These are phyloP conservation scores for Cutaneotrichosporon sp. DNA, from an alignment of 1,284 basidiomycete species.

Conservation along the genomic window DNA sequence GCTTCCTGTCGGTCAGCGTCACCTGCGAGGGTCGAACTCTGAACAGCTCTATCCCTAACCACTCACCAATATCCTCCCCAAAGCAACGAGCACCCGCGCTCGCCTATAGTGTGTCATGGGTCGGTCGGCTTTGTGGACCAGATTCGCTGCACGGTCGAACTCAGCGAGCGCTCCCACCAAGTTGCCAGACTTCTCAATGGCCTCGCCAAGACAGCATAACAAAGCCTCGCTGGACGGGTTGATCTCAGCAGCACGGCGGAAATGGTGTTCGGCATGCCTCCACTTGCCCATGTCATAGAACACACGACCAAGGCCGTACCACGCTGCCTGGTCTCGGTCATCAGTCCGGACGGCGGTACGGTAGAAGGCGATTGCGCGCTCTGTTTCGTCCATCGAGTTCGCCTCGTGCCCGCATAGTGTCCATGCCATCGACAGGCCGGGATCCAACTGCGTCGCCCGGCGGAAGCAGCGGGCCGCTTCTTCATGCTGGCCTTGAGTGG, in stretches of 20 bases:
- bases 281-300: slow-evolving; percentile 87
- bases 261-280: slow-evolving; percentile 88
- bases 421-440: slow-evolving; percentile 82
- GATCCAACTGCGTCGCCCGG: slow-evolving; percentile 76
- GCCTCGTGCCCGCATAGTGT: slow-evolving; percentile 92
- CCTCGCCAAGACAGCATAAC: slow-evolving; percentile 83
- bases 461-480: slow-evolving; percentile 88
- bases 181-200: slow-evolving; percentile 75
- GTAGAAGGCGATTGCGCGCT: slow-evolving; percentile 82
- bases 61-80: slow-evolving; percentile 74
- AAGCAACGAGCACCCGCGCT: slow-evolving; percentile 76
- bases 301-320: slow-evolving; percentile 95
- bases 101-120: slow-evolving; percentile 84
- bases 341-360: slow-evolving; percentile 81
- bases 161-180: slow-evolving; percentile 65
- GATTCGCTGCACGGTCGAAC: slow-evolving; percentile 67
- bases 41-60: too few relatives aligned
- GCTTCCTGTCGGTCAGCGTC: slow-evolving; percentile 57
- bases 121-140: slow-evolving; percentile 64
- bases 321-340: slow-evolving; percentile 88
- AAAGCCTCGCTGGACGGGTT: slow-evolving; percentile 87
- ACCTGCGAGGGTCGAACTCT: not conserved
- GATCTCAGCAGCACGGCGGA: slow-evolving; percentile 79
- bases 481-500: slow-evolving; percentile 79
- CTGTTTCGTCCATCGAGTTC: slow-evolving; percentile 79